Conservation (phyloP, 805 yeast genomes). For the Hanseniaspora taiwanica region DNA sequence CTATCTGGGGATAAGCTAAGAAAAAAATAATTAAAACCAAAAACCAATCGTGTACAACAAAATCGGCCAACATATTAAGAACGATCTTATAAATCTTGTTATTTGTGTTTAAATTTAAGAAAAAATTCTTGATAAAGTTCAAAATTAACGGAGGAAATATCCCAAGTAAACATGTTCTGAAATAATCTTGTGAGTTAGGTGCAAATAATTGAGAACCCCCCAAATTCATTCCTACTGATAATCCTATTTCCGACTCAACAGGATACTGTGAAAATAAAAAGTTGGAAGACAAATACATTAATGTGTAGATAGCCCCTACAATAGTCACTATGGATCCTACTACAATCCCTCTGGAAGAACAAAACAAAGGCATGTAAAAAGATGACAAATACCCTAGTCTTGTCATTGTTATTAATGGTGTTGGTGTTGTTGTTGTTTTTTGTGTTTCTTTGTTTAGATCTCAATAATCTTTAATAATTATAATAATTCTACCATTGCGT, state of each 20-base stretch:
- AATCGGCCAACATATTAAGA: slow-evolving; percentile 19
- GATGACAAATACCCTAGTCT: slow-evolving; percentile 20
- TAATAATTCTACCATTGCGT: too few species aligned
- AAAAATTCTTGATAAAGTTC: slow-evolving; percentile 18
- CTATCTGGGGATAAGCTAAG: slow-evolving; percentile 29
- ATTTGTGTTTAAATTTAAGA: slow-evolving; percentile 18
- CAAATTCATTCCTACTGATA: neutral
- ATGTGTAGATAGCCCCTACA: slow-evolving; percentile 9
- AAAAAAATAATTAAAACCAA: slow-evolving; percentile 24
- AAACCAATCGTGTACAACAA: slow-evolving; percentile 24
- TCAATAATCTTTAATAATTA: too few species aligned
- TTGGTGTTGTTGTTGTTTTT: neutral
- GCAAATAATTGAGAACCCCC: slow-evolving; percentile 21
- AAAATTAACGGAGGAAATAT: slow-evolving; percentile 23
- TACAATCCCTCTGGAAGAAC: slow-evolving; percentile 18
- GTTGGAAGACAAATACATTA: slow-evolving; percentile 13
- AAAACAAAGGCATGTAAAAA: slow-evolving; percentile 23
- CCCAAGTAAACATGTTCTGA: slow-evolving; percentile 26
- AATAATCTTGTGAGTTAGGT: slow-evolving; percentile 28
- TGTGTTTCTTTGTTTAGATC: neutral
- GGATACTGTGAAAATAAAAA: slow-evolving; percentile 14
- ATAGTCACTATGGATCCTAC: slow-evolving; percentile 9
- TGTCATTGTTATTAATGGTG: slow-evolving; percentile 11
- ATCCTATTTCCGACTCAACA: slow-evolving; percentile 10
- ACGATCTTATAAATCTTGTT: slow-evolving; percentile 11